Conservation (phyloP, 192 early-diverging fungal species). For the Umbelopsis vinacea region DNA sequence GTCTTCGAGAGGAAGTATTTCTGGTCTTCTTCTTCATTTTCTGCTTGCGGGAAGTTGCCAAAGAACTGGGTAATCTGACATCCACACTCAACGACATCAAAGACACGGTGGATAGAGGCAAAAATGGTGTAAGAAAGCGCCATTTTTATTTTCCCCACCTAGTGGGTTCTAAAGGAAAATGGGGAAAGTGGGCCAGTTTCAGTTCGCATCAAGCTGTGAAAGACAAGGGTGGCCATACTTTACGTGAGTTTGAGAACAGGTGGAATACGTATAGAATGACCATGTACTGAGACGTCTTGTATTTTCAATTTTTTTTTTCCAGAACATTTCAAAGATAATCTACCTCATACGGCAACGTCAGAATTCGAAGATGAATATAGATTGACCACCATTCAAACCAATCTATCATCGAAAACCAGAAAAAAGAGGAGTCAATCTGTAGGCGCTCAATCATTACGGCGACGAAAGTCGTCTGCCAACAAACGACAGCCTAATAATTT, state of each 20-base stretch:
- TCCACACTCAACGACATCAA: conserved; percentile 21
- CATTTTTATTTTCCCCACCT: conserved; percentile 38
- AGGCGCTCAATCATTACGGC: background rate
- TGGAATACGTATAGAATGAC: background rate
- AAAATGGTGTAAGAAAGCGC: conserved; percentile 28
- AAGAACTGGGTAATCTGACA: conserved; percentile 39
- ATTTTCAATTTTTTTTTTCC: background rate
- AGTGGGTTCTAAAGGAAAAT: conserved; percentile 19
- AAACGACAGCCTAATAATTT: background rate
- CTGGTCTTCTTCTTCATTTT: conserved; percentile 59
- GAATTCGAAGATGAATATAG: conserved; percentile 31
- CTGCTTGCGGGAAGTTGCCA: conserved; percentile 52
- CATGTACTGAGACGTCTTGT: no score
- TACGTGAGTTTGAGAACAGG: conserved; percentile 12
- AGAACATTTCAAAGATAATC: conserved; percentile 20
- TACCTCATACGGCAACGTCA: conserved; percentile 20
- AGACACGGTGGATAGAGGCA: background rate
- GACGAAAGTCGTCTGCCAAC: background rate
- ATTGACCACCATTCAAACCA: conserved; percentile 16
- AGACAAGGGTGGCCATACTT: conserved; percentile 37
- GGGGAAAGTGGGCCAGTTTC: conserved; percentile 32
- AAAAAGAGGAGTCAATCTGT: background rate
- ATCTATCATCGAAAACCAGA: background rate
- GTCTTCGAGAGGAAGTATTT: conserved; percentile 52
- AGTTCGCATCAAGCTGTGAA: conserved; percentile 28